Evolutionary conservation across 75 land plant species (phyloP).

Genomic region (Chamaecyparis obtusa): DNA sequence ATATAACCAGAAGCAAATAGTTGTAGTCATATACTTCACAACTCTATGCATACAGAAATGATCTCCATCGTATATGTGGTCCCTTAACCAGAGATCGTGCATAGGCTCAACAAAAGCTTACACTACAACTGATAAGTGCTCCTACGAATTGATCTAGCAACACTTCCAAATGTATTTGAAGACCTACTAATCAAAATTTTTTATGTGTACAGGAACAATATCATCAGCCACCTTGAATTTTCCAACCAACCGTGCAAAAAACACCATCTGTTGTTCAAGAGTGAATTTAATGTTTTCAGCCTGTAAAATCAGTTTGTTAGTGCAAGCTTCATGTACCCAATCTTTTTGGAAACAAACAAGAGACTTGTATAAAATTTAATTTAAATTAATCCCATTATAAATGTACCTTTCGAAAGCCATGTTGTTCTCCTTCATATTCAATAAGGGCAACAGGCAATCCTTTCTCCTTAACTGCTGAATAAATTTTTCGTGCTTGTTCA

Average conservation of each 20-base stretch:
- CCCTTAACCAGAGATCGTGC: background rate
- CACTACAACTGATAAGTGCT: background rate
- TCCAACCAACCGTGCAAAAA: conserved; percentile 81
- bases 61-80: background rate
- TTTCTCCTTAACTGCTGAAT: conserved; percentile 73
- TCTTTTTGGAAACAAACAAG: background rate
- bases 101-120: background rate
- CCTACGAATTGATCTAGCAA: background rate
- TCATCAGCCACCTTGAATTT: conserved; percentile 73
- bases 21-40: background rate
- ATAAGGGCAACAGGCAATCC: conserved; percentile 92
- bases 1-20: background rate
- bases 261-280: conserved; percentile 93
- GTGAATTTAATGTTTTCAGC: conserved; percentile 89
- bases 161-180: background rate
- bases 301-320: conserved; percentile 31
- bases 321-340: background rate
- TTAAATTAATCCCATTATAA: background rate
- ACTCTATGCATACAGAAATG: background rate
- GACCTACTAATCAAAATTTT: conserved; percentile 61
- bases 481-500: conserved; percentile 84
- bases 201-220: conserved; percentile 73
- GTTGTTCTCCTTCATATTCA: conserved; percentile 97
- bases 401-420: conserved; percentile 90
- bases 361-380: background rate